These are phyloP conservation scores for Hymenoscyphus fraxineus DNA, from an alignment of 2,329 filamentous ascomycete species.

Conservation along the genomic window DNA sequence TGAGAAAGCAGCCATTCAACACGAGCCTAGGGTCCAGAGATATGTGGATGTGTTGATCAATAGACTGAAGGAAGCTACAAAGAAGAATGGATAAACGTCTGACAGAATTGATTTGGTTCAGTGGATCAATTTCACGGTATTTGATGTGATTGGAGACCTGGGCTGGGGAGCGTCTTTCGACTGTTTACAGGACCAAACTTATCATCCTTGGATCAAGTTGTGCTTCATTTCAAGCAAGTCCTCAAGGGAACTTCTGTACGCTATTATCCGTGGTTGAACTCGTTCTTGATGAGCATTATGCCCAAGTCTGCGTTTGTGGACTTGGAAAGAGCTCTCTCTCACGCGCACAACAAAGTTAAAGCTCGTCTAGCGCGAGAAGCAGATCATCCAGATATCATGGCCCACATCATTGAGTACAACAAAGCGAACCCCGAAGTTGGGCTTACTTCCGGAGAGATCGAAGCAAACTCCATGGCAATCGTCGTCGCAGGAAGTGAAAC, in stretches of 20 bases:
- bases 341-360: constrained; percentile 10
- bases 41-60: constrained; percentile 13
- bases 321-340: constrained; percentile 5
- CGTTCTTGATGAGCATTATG: constrained; percentile 5
- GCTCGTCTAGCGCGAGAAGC: constrained; percentile 6
- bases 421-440: constrained; percentile 21
- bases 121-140: constrained; percentile 37
- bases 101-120: constrained; percentile 27
- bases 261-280: constrained; percentile 6
- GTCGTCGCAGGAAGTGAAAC: constrained; percentile 24
- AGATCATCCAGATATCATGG: constrained; percentile 10
- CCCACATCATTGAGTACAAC: constrained; percentile 14
- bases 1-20: constrained; percentile 31
- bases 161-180: constrained; percentile 42
- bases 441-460: constrained; percentile 18
- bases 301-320: neutral
- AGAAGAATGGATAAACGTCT: neutral
- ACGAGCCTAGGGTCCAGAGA: constrained; percentile 26
- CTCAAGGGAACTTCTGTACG: constrained; percentile 1
- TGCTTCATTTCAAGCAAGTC: neutral
- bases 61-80: constrained; percentile 3
- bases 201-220: constrained; percentile 26
- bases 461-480: constrained; percentile 11
- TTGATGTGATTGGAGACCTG: constrained; percentile 42
- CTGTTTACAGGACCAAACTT: constrained; percentile 30